Evolutionary conservation across 345 rosid genomes (phyloP).

Genomic region (Schrenkiella parvula): DNA sequence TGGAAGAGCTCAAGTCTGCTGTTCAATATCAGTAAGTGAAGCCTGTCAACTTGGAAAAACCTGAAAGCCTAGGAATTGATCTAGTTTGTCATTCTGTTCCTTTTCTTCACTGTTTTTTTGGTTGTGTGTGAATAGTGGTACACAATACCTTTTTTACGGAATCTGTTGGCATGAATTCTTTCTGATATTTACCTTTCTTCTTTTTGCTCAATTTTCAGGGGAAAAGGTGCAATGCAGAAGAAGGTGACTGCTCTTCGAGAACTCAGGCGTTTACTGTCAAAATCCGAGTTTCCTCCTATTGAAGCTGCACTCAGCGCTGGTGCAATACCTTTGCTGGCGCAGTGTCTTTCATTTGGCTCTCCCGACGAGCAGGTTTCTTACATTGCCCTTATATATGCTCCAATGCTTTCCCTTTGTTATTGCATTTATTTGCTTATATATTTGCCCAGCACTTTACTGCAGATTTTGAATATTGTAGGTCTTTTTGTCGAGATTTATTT

Average conservation of each 20-base stretch:
- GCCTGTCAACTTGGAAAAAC: neutral
- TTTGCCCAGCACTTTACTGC: neutral
- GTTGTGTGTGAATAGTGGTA: neutral
- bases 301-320: slow-evolving; percentile 78
- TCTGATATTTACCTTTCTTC: slow-evolving; percentile 3
- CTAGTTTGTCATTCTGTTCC: neutral
- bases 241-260: slow-evolving; percentile 74
- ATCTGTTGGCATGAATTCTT: neutral
- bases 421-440: neutral
- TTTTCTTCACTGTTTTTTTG: neutral
- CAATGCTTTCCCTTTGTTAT: neutral
- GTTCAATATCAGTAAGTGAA: slow-evolving; percentile 62
- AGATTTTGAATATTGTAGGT: neutral
- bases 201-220: slow-evolving; percentile 43
- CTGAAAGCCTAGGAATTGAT: neutral
- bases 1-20: slow-evolving; percentile 70
- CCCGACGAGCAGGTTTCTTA: slow-evolving; percentile 77
- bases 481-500: neutral
- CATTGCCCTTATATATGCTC: slow-evolving; percentile 8
- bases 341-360: slow-evolving; percentile 89
- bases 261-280: slow-evolving; percentile 78
- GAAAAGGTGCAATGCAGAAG: slow-evolving; percentile 87
- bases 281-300: slow-evolving; percentile 80
- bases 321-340: slow-evolving; percentile 80
- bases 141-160: neutral